Base-by-base conservation (phyloP, 352 stramenopile species). In the Pythium dissimile region DNA sequence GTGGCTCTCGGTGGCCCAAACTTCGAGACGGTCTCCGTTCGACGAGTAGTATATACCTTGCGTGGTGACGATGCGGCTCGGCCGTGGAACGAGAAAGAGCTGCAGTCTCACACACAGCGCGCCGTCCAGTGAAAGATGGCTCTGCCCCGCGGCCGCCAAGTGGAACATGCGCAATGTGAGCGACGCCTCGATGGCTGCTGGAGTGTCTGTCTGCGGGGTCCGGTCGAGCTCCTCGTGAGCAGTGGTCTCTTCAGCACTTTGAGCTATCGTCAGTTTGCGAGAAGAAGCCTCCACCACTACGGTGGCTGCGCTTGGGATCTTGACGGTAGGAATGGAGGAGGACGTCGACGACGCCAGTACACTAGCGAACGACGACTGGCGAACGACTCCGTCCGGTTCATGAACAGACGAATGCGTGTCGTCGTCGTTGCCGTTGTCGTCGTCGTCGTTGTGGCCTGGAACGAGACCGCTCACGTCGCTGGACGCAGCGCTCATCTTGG, bases 401-500 rank as follows among this genome's bases (percentile, higher is more conserved):
- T 45, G 15, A 5, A 26, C 18, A 18, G n/a, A 5, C 15, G 38
- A 45, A 26, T 18, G 38, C 4, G 7, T 10, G 26, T 39, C 44
- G 10, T 16, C 15, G 26, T 34, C 44, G 27, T 8, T 28, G 16
- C 16, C 46, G 5, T n/a, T 21, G 4, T 20, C 31, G 18, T 46
- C 18, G 11, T 49, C 38, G 11, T 47, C 37, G 21, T 20, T 31
- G 27, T 41, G 18, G 27, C 8, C 16, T 55, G 27, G 32, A 32
- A 20, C 16, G 30, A 18, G 6, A 9, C 3, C 28, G 13, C 27
- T 50, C 16, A 44, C 9, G 11, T 62, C 54, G 24, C 46, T 62
- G 16, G 54, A 62, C 4, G 54, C 55, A n/a, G 46, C 27, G 26
- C 45, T 62, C 45, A 62, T 51, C 45, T 62, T 55, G n/a, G 54